A percentile compares a stretch with the other conserved stretches of the same genome.
Conservation (phyloP, 2,329 filamentous ascomycete species). For the Xylaria sp. region DNA sequence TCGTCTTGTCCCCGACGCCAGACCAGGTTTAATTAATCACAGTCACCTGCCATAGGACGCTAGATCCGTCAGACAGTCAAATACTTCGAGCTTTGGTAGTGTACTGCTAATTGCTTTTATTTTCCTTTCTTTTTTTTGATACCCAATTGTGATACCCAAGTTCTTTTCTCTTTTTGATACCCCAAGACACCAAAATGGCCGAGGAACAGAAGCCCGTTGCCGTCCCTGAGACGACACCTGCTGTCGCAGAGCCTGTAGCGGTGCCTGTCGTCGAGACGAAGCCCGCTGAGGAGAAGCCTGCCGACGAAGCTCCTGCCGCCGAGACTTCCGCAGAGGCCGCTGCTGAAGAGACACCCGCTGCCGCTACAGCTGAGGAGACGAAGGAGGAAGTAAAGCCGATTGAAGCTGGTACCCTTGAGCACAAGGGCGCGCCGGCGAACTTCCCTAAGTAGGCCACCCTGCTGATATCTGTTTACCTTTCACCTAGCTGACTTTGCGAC, state of each 20-base stretch:
- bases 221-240: conserved; percentile 63
- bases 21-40: conserved; percentile 26
- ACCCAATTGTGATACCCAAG: conserved; percentile 58
- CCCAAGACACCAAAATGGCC: conserved; percentile 67
- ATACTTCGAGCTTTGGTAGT: conserved; percentile 37
- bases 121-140: conserved; percentile 62
- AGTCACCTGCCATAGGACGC: conserved; percentile 30
- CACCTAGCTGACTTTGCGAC: neutral
- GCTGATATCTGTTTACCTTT: neutral
- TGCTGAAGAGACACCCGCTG: conserved; percentile 53
- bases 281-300: conserved; percentile 43
- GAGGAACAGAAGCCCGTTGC: conserved; percentile 78
- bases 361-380: conserved; percentile 55
- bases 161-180: conserved; percentile 52
- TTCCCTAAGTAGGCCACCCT: conserved; percentile 83
- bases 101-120: conserved; percentile 44
- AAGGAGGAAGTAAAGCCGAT: conserved; percentile 73
- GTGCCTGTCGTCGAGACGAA: conserved; percentile 52
- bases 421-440: conserved; percentile 86
- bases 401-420: conserved; percentile 84
- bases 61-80: conserved; percentile 32
- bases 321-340: conserved; percentile 56
- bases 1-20: conserved; percentile 33
- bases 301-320: conserved; percentile 56
- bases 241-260: conserved; percentile 53